Base-by-base conservation (phyloP, 116 monocot genomes). In the Iris pallida region DNA sequence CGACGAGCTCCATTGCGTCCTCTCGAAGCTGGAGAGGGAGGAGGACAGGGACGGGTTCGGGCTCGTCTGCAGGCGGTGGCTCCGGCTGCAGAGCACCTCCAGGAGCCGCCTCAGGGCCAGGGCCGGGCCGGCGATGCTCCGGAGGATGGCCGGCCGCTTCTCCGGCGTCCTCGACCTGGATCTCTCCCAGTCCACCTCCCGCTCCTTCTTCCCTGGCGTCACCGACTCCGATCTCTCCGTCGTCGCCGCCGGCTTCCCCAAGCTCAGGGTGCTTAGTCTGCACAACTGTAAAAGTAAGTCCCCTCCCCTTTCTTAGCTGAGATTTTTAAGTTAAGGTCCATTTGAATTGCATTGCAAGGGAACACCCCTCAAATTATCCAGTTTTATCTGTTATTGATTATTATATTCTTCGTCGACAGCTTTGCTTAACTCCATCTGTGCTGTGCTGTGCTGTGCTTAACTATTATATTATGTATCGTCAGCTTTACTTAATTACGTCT, bases 41-140 rank as follows among this genome's bases (percentile, higher is more conserved):
- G 85, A 73, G 43, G 92, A 89, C 65, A 78, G 73, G 71, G 92
- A 85, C 76, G 65, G 57, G 45, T 97, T 90, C 78, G 87, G 83
- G 8, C 87, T 97, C 63, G 92, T 97, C 8, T 97, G 97, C 87
- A 83, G 72, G 79, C 89, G 92, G 8, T 97, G 97, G 92, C 83
- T 92, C 19, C 80, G 46, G 17, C 56, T 97, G 4, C 92, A 97
- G 85, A 92, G 89, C 79, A 60, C 89, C 55, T 87, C 81, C 52
- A 68, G 97, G 53, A 76, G 92, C 51, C 75, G 85, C 68, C 84
- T 97, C 41, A 69, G 79, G 11, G 84, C 85, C 0, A 68, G 92
- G 18, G 89, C 92, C 2, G 97, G 97, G 0, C 87, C 87, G 13
- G 81, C 63, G 14, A 90, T 92, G 88, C 85, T 92, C 60, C 82